Conservation (phyloP, 306 rosid species). For the Styphnolobium japonicum region DNA sequence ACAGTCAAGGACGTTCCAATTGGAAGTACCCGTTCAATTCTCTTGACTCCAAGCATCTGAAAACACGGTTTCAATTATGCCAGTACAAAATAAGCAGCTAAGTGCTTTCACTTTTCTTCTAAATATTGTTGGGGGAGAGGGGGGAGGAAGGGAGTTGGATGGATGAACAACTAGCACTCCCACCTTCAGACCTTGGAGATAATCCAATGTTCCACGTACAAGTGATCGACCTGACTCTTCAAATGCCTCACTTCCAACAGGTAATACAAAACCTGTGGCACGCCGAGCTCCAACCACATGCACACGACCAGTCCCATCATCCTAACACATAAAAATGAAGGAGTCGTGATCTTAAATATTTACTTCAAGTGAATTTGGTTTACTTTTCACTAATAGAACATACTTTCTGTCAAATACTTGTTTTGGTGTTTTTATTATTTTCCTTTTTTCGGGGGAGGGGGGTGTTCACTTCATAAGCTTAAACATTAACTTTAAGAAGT, state of each 20-base stretch:
- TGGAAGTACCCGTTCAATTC: slow-evolving; percentile 92
- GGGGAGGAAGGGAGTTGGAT: neutral
- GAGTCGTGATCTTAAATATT: slow-evolving; percentile 3
- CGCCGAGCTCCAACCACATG: slow-evolving; percentile 87
- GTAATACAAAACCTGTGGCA: slow-evolving; percentile 84
- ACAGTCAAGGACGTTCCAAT: slow-evolving; percentile 92
- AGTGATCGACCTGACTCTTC: slow-evolving; percentile 96
- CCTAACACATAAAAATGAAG: slow-evolving; percentile 46
- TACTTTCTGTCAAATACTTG: neutral
- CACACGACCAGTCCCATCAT: slow-evolving; percentile 83
- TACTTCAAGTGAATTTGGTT: slow-evolving; percentile 21
- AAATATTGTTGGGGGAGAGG: neutral
- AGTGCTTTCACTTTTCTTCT: slow-evolving; percentile 1
- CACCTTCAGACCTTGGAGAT: slow-evolving; percentile 99
- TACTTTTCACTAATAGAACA: slow-evolving; percentile 1
- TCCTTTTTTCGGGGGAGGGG: neutral
- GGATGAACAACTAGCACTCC: slow-evolving; percentile 36
- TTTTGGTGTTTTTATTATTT: neutral
- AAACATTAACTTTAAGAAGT: slow-evolving; percentile 15
- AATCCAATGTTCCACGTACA: slow-evolving; percentile 95
- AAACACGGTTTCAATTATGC: slow-evolving; percentile 5
- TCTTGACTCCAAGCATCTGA: slow-evolving; percentile 96
- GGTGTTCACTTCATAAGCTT: slow-evolving; percentile 2
- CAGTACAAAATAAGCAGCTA: slow-evolving; percentile 9
- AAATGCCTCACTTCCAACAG: slow-evolving; percentile 86